Percentiles rank a stretch among this genome's conserved stretches.
These are phyloP conservation scores for Penicillium samsonianum DNA, from an alignment of 495 filamentous ascomycete genomes.

Conservation along the genomic window DNA sequence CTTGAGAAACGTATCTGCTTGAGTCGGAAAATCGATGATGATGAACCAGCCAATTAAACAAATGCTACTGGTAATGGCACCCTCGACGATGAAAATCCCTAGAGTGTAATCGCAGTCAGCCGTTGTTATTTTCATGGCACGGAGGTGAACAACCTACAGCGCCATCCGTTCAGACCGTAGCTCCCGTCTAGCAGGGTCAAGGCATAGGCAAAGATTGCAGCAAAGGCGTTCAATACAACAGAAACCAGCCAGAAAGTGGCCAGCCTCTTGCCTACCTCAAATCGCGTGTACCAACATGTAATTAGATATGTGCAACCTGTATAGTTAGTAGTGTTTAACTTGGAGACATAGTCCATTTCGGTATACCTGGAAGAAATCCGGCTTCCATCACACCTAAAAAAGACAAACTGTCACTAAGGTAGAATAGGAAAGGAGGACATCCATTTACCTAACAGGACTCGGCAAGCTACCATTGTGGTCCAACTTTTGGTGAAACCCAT, in stretches of 20 bases:
- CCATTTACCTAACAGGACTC: background rate
- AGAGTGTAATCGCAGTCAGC: background rate
- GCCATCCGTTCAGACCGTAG: background rate
- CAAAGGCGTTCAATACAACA: constrained; percentile 1
- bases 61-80: background rate
- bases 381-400: constrained; percentile 1
- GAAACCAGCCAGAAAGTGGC: background rate
- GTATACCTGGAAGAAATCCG: constrained; percentile 1
- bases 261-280: constrained; percentile 3
- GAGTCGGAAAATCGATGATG: constrained; percentile 4
- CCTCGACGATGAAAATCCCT: constrained; percentile 8
- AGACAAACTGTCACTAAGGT: background rate
- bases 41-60: constrained; percentile 4
- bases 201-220: constrained; percentile 7
- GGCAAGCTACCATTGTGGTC: constrained; percentile 1
- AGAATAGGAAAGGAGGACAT: background rate
- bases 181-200: constrained; percentile 1
- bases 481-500: constrained; percentile 4
- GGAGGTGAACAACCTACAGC: background rate
- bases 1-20: background rate
- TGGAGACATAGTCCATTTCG: background rate
- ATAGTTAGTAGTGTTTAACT: background rate
- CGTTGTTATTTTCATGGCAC: background rate
- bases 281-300: constrained; percentile 5
- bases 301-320: constrained; percentile 6